Base-by-base conservation (phyloP, 202 grass and related monocot species). In the Digitaria exilis region DNA sequence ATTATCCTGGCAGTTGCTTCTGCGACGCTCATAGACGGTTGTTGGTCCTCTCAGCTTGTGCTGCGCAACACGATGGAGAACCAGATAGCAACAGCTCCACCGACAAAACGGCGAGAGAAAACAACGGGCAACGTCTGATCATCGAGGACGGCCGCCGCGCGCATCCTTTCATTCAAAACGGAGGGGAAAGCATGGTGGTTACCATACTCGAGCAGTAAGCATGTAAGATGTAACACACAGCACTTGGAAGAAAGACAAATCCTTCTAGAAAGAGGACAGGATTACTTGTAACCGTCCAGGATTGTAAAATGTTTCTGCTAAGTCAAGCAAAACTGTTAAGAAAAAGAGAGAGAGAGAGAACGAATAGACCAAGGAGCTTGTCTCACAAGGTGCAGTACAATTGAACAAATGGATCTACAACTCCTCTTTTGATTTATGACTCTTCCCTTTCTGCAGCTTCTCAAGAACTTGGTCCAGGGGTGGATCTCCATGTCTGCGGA, bases 401-500 rank as follows among this genome's bases (percentile, higher is more conserved):
- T 17, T 62, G 63, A 73, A 9, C 19, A 41, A 46, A 44, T 39
- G 30, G 35, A 75, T 75, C 69, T 87, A 87, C 16, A 87, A 51
- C 7, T 87, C 84, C 1, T 81, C 61, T 69, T 37, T 69, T 28
- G 61, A 41, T 6, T 60, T 75, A 7, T 86, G 24, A n/a, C 10
- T 31, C 75, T 77, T 90, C 66, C 91, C 42, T 83, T 80, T 90
- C 46, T 52, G 79, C 28, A 88, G 74, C 78, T 32, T 90, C 49
- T 93, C 77, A 35, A 95, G 25, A 50, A 93, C 77, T 74, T 92
- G 82, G 18, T 98, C 89, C 37, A 95, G 80, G 10, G 96, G 84
- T n/a, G 91, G 96, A 87, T 98, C 96, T 61, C 96, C 91, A 12
- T 85, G 87, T 64, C 92, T 90, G 84, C 92, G 84, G 70, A 90